phyloP scores from a whole-genome alignment of 2,329 filamentous ascomycete genomes.

The Pleomassaria siparia region DNA sequence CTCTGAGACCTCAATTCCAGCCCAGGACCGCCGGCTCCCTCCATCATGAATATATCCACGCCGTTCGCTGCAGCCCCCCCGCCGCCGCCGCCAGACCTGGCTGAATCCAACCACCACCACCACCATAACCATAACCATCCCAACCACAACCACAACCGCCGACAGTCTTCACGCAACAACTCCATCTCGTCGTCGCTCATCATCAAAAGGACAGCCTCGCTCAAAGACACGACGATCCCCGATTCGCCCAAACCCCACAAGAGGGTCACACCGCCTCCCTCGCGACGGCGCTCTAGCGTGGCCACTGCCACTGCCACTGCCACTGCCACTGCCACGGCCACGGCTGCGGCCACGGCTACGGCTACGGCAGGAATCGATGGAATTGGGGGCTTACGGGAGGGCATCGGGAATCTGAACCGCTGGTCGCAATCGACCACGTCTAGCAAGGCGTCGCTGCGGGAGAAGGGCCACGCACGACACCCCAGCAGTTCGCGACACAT shows the following conservation, averaged over 20 bases:
- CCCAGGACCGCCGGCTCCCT: constrained; percentile 10
- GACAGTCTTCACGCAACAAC: constrained; percentile 44
- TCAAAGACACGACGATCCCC: constrained; percentile 32
- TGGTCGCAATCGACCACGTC: constrained; percentile 61
- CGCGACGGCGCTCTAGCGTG: constrained; percentile 45
- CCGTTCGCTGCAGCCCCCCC: constrained; percentile 10
- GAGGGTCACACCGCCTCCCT: constrained; percentile 30
- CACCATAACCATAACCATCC: background rate
- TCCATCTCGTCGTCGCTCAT: constrained; percentile 47
- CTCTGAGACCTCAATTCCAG: constrained; percentile 32
- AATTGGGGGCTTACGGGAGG: constrained; percentile 44
- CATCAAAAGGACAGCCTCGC: constrained; percentile 47
- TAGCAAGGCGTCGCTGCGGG: constrained; percentile 40
- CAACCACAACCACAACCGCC: constrained; percentile 13
- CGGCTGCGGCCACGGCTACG: no score
- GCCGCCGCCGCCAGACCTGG: constrained; percentile 19
- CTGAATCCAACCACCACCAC: constrained; percentile 4
- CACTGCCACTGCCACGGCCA: no score
- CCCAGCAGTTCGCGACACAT: constrained; percentile 41
- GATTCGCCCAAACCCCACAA: constrained; percentile 26
- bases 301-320: no score
- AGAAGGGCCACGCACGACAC: constrained; percentile 24
- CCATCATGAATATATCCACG: constrained; percentile 29
- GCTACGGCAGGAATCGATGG: constrained; percentile 43
- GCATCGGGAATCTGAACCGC: constrained; percentile 55